Base-by-base conservation (phyloP, 106 monocot species). In the Narthecium ossifragum region DNA sequence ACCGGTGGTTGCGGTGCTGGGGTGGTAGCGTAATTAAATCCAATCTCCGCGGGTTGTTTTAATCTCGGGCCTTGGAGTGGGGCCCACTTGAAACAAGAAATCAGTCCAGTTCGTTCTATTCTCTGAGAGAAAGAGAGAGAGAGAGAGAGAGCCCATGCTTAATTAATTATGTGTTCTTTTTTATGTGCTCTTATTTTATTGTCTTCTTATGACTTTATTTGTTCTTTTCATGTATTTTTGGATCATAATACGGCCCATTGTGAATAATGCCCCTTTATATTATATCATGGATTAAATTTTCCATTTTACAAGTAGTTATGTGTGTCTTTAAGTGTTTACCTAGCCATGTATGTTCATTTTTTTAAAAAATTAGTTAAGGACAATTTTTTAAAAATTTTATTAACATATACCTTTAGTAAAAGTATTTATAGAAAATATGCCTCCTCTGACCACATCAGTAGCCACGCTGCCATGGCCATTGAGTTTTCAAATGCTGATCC, bases 231-330 rank as follows among this genome's bases (percentile, higher is more conserved):
- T 34, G 14, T 43, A 17, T 43, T 39, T 3, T 39, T 39, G 15
- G 39, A 41, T 13, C 15, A 32, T 57, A 33, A 57, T 57, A 57
- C 55, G 21, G 34, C 31, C 1, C 29, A 31, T 33, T 33, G 56
- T 57, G 56, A 33, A 57, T 57, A 57, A 33, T 33, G 6, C 2
- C 18, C 20, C 18, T 0, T 57, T 0, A 18, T 20, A 30, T 31
- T 28, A 7, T 55, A 0, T 8, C 13, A 17, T 32, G 11, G 0
- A 9, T 56, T 33, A 30, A 31, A 55, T n/a, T 55, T 30, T 31
- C 11, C 34, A 6, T 33, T 33, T n/a, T n/a, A n/a, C n/a, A n/a
- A n/a, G 32, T 30, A 2, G 43, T 43, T 6, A 37, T 10, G 14
- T 13, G 10, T 6, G 14, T 43, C 43, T 43, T 43, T 15, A 9